Percentiles rank a stretch among this genome's conserved stretches.
Conservation (phyloP, 192 early-diverging fungal genomes). For the Dissophora globulifera region DNA sequence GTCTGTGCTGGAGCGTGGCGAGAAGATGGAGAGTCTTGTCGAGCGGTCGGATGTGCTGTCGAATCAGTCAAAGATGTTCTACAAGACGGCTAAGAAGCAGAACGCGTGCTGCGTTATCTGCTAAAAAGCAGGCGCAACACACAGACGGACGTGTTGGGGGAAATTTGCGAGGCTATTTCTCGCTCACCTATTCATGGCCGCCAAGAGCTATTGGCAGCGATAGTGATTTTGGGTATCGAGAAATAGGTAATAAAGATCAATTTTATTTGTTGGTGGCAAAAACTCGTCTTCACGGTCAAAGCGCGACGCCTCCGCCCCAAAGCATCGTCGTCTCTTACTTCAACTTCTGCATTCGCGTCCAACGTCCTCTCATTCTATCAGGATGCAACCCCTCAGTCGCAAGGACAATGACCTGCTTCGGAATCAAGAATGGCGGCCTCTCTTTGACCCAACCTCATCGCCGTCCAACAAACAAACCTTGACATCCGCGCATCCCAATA, state of each 20-base stretch:
- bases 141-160: no score
- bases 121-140: conserved; percentile 25
- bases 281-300: no score
- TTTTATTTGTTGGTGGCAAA: conserved; percentile 36
- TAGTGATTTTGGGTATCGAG: no score
- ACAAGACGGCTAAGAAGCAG: conserved; percentile 92
- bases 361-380: no score
- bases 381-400: conserved; percentile 19
- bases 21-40: conserved; percentile 90
- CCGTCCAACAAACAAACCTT: not conserved
- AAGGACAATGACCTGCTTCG: conserved; percentile 39
- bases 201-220: no score
- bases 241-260: no score
- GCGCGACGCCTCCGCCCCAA: no score
- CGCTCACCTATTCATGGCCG: no score
- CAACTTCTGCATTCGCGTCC: not conserved
- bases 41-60: conserved; percentile 85
- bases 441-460: not conserved
- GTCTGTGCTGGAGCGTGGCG: conserved; percentile 85
- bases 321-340: not conserved
- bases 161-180: no score
- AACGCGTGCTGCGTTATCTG: conserved; percentile 78
- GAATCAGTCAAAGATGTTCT: conserved; percentile 93
- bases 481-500: not conserved
- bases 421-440: conserved; percentile 32